These are phyloP conservation scores for Clitopilus passeckerianus DNA, from an alignment of 768 basidiomycete species.

Conservation along the genomic window DNA sequence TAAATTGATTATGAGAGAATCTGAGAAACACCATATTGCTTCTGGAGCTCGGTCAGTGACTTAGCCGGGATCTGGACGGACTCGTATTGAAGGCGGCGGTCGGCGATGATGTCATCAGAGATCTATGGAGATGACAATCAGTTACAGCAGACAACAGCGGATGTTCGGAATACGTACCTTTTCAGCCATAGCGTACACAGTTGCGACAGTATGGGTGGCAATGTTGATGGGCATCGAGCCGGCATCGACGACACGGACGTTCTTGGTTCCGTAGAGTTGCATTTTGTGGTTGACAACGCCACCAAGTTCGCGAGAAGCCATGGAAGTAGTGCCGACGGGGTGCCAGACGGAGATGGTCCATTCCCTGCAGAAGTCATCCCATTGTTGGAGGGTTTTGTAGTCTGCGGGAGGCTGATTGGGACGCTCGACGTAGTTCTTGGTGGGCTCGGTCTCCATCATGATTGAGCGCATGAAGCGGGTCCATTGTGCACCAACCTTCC, in stretches of 20 bases:
- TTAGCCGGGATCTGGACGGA: constrained; percentile 5
- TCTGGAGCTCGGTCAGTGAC: constrained; percentile 1
- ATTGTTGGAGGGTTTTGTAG: constrained; percentile 5
- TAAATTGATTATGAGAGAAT: not conserved
- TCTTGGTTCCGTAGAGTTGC: constrained; percentile 2
- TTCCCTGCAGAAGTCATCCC: constrained; percentile 10
- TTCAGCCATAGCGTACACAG: constrained; percentile 6
- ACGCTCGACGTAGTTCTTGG: constrained; percentile 6
- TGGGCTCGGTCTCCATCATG: constrained; percentile 7
- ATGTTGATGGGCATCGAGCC: constrained; percentile 3
- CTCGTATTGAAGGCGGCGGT: constrained; percentile 1
- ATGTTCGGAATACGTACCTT: not conserved
- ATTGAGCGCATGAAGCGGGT: constrained; percentile 2
- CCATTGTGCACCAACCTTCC: constrained; percentile 8
- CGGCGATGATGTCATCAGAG: not conserved
- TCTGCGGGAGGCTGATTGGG: constrained; percentile 2
- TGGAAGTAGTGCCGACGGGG: constrained; percentile 26
- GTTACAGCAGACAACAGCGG: not conserved
- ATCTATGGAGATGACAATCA: not conserved
- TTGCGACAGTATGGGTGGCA: constrained; percentile 1
- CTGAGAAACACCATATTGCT: not conserved
- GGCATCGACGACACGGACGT: constrained; percentile 5
- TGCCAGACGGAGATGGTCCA: constrained; percentile 17
- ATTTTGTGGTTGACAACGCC: constrained; percentile 9
- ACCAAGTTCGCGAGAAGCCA: constrained; percentile 19